Base-by-base conservation (phyloP, 2,329 filamentous ascomycete species). In the Diaporthe amygdali region DNA sequence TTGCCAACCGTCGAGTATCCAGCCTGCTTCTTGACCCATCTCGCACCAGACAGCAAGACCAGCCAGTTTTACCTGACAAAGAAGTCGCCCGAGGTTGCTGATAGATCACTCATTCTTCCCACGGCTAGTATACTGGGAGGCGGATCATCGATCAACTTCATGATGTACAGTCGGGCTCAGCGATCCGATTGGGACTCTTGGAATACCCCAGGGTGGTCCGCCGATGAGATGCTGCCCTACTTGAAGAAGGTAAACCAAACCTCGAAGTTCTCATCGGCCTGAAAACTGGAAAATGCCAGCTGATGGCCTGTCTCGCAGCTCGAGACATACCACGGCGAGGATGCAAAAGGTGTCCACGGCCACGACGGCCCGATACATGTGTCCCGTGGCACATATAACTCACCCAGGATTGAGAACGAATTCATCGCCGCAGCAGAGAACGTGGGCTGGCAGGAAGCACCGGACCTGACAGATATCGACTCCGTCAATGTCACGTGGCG, bases 61-160 rank as follows among this genome's bases (percentile, higher is more conserved):
- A 71, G 27, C 75, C 75, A 44, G 47, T 68, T 88, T 76, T 88
- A 88, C 78, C 81, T 85, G 74, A 81, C 82, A 1, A 85, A 84
- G 55, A 76, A 84, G 41, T 82, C 82, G 70, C 77, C 83, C 22
- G 78, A 85, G 51, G 81, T 89, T 2, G 83, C 80, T 54, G 81
- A 82, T 20, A 78, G 87, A 17, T 79, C 82, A 66, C 81, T 78
- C 6, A 77, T 82, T n/a, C 76, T 84, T 1, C 79, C 79, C 0
- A 71, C 75, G 6, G 81, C 79, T 10, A 84, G 84, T 27, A 82
- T 86, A 1, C 81, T 91, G 0, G 89, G 89, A 22, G 89, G 89
- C 17, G 88, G 88, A 3, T 84, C 81, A 8, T 83, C 84, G 1
- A 83, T 86, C 20, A 87, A 87, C 73, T 82, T 85, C 72, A 81